Percentiles rank a stretch among this genome's conserved stretches.
Evolutionary conservation across 768 basidiomycete genomes (phyloP).

Genomic region (Cystofilobasidium macerans): DNA sequence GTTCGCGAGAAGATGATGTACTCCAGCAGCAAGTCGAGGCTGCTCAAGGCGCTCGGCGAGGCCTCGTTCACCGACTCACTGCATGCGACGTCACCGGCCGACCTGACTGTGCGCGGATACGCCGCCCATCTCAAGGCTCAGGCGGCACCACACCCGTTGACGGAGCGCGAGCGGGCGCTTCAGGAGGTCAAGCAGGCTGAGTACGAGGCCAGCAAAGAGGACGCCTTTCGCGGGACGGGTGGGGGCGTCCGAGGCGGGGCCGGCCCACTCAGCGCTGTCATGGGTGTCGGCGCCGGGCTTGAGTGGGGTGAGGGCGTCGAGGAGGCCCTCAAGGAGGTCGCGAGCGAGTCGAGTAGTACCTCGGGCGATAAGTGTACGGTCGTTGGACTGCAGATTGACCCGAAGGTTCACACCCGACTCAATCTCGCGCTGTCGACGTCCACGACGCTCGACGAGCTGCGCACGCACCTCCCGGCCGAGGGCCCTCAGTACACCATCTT

Average conservation of each 20-base stretch:
- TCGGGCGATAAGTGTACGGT: not conserved
- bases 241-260: conserved; percentile 7
- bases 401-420: conserved; percentile 3
- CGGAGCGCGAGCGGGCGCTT: conserved; percentile 21
- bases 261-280: conserved; percentile 15
- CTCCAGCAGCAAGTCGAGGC: conserved; percentile 22
- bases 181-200: conserved; percentile 16
- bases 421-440: conserved; percentile 6
- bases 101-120: conserved; percentile 19
- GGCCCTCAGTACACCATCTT: conserved; percentile 24
- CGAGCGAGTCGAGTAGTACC: conserved; percentile 12
- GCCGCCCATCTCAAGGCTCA: conserved; percentile 10
- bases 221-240: conserved; percentile 15
- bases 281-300: conserved; percentile 20
- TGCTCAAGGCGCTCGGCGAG: conserved; percentile 23
- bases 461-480: conserved; percentile 7
- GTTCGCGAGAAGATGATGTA: conserved; percentile 27
- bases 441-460: not conserved
- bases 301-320: conserved; percentile 22
- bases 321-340: conserved; percentile 17
- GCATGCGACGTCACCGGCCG: conserved; percentile 15
- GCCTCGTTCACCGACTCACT: conserved; percentile 23
- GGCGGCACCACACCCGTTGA: conserved; percentile 22
- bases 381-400: conserved; percentile 4
- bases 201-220: conserved; percentile 18